phyloP scores from a whole-genome alignment of 2,329 filamentous ascomycete genomes.

The Huntiella omanensis region DNA sequence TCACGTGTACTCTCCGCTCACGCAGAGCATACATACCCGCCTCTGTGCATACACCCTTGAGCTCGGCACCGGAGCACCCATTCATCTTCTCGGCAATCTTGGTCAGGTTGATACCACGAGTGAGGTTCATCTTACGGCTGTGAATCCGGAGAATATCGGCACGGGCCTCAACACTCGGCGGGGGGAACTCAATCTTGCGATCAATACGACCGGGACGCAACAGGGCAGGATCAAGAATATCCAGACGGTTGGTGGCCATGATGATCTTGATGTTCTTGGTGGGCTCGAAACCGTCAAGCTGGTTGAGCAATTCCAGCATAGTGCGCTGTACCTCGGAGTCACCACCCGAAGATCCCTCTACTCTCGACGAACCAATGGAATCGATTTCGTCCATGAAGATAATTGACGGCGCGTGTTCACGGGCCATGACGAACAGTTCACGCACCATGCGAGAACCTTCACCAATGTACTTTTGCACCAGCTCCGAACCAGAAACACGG shows the following conservation, averaged over 20 bases:
- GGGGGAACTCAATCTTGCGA: conserved; percentile 96
- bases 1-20: conserved; percentile 91
- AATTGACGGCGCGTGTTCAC: conserved; percentile 93
- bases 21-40: conserved; percentile 95
- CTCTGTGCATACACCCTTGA: conserved; percentile 98
- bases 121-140: conserved; percentile 95
- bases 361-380: conserved; percentile 90
- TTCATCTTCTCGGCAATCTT: conserved; percentile 99
- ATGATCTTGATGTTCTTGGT: conserved; percentile 99
- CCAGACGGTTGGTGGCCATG: conserved; percentile 96
- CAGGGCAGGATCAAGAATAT: conserved; percentile 89
- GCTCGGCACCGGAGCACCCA: conserved; percentile 86
- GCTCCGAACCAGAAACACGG: conserved; percentile 81
- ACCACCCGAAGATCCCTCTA: conserved; percentile 85
- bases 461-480: conserved; percentile 98
- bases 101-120: conserved; percentile 85
- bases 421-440: conserved; percentile 96
- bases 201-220: conserved; percentile 94
- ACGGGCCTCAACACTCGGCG: conserved; percentile 85
- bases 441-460: conserved; percentile 97
- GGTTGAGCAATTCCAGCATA: conserved; percentile 95
- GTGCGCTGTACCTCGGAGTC: conserved; percentile 97
- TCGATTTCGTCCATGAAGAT: conserved; percentile 99
- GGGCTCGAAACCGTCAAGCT: conserved; percentile 94
- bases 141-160: conserved; percentile 97